Evolutionary conservation across 2,329 filamentous ascomycete species (phyloP), one percentile per base, ranked within the genome.

Genomic region (Monilinia vaccinii-corymbosi): DNA sequence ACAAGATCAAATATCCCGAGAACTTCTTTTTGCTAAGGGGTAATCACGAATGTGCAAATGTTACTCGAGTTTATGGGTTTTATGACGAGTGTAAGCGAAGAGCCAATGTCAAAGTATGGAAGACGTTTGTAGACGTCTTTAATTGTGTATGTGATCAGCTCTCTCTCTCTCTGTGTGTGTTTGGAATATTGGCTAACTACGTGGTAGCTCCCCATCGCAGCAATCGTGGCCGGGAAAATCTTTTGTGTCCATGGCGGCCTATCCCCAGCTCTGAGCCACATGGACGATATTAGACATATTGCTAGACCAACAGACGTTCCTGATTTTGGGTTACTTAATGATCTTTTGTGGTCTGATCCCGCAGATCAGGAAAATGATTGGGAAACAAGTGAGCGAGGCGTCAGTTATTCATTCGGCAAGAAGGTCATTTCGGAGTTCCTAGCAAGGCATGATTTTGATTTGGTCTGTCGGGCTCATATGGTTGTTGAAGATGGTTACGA

Each of bases 401-500:
- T 99, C 52, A 97, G 92, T 72, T 99, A 97, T 73, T 97, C 94
- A 72, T 99, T 99, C 72, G 93, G 93, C 51, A 97, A 97, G 75
- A 94, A 95, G 71, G 93, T 99, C 65, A 97, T 99, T 64, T 92
- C 92, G 73, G 91, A 97, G 69, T 99, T 99, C 73, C 77, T 99
- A 65, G 87, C 91, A 62, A 85, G 89, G 60, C 94, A 99, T 72
- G 94, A 99, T 75, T 97, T 99, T 72, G 94, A 99, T 73, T 78
- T 99, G 55, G 93, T 99, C 56, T 99, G 94, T 73, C 87, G 94
- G 66, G 94, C 94, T 52, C 94, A 99, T 76, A 97, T 97, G 94
- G 94, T 99, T 56, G 94, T 99, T 25, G 94, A 99, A 74, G 94
- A 99, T 72, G 94, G 94, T 13, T 99, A 99, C 75, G 94, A 99